A percentile compares a stretch with the other conserved stretches of the same genome.
phyloP scores from a whole-genome alignment of 345 rosid genomes.

The Eucalyptus pauciflora region DNA sequence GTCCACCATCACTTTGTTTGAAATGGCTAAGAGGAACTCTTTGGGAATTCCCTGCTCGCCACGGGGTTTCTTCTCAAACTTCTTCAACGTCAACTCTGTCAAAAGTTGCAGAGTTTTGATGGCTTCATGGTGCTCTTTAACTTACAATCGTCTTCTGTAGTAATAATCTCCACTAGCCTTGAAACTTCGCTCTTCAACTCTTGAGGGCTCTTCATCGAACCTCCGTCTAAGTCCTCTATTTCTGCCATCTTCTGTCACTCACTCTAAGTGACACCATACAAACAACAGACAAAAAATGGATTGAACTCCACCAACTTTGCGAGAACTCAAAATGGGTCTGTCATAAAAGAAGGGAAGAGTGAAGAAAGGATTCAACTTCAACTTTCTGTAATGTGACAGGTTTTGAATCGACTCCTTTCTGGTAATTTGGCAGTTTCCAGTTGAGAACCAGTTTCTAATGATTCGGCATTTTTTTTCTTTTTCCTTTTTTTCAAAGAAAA shows the following conservation, averaged over 20 bases:
- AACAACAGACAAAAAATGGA: not conserved
- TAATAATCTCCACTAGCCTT: constrained; percentile 11
- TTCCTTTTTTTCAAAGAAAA: not conserved
- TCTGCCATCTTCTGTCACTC: not conserved
- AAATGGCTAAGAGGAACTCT: constrained; percentile 28
- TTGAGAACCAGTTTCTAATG: not conserved
- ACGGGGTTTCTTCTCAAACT: not conserved
- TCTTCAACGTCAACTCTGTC: constrained; percentile 3
- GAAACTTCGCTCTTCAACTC: constrained; percentile 28
- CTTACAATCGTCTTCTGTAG: constrained; percentile 16
- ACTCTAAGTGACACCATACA: not conserved
- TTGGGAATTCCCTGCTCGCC: constrained; percentile 4
- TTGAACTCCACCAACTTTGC: not conserved
- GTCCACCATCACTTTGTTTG: constrained; percentile 29
- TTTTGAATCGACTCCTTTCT: not conserved
- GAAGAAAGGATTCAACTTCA: not conserved
- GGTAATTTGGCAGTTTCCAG: not conserved
- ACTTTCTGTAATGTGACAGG: not conserved
- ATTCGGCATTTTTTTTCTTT: not conserved
- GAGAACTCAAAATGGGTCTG: not conserved
- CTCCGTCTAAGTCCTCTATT: not conserved
- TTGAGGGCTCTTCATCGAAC: not conserved
- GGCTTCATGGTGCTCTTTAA: constrained; percentile 14
- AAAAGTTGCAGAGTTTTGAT: not conserved
- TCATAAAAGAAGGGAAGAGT: not conserved